Base-by-base conservation (phyloP, 106 monocot species). In the Dioscorea dumetorum region DNA sequence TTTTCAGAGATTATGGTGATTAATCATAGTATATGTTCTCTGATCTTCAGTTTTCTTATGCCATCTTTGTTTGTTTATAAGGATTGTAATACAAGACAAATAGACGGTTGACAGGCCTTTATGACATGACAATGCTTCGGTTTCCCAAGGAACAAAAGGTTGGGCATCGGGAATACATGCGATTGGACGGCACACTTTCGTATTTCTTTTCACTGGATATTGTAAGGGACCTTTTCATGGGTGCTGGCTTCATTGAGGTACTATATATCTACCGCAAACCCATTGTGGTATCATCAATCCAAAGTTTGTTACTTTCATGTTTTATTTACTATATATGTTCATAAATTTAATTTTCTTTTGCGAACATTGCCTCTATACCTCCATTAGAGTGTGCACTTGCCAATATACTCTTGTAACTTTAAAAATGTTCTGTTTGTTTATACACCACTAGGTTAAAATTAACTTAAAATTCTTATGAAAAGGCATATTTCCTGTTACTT, bases 91-190 rank as follows among this genome's bases (percentile, higher is more conserved):
- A 8, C 33, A 64, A 33, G 22, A 54, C 51, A 33, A 57, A n/a
- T 41, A 41, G 57, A 58, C 22, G 72, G 54, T 54, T 50, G 5
- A 62, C 76, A 97, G 95, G 95, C 31, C 79, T 97, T 14, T 97
- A 88, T 88, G 95, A 97, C 80, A 91, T 97, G 95, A 91, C 91
- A 61, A 97, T 97, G 97, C 88, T 97, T 68, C 78, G 89, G 58
- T 97, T 97, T 85, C 78, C 76, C 16, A 66, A 77, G n/a, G 68
- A 84, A 32, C 91, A 97, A 70, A 89, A 76, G 80, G 70, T 84
- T 6, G 88, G 89, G 23, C 80, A 79, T 71, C 67, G 86, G 54
- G 91, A 92, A 68, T 92, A 97, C 68, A 74, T 78, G 68, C 77
- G 97, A 22, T 91, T 74, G 69, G 91, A 97, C 80, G 97, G 97